Evolutionary conservation across 1,284 basidiomycete genomes (phyloP).

Genomic region (Cronartium quercuum): DNA sequence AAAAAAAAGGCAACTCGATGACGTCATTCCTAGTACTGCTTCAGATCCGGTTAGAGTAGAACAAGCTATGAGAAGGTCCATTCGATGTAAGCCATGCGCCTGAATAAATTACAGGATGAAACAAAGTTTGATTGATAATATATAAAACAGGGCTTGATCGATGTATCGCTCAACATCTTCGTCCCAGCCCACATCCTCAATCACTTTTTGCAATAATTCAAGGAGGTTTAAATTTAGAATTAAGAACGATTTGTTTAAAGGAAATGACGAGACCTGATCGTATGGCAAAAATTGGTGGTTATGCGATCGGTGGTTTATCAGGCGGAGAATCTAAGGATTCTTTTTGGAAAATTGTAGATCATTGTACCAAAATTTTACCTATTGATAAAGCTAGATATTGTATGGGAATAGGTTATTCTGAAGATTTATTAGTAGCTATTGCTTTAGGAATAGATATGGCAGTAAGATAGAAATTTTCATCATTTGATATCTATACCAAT

Average conservation of each 20-base stretch:
- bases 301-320: slow-evolving; percentile 69
- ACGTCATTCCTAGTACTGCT: slow-evolving; percentile 40
- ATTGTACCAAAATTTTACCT: slow-evolving; percentile 63
- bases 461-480: slow-evolving; percentile 37
- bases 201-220: slow-evolving; percentile 83
- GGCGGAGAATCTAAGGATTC: slow-evolving; percentile 81
- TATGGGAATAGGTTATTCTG: slow-evolving; percentile 81
- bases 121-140: background rate
- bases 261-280: slow-evolving; percentile 64
- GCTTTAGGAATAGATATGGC: slow-evolving; percentile 82
- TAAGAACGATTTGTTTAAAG: slow-evolving; percentile 66
- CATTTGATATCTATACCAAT: background rate
- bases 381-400: slow-evolving; percentile 67
- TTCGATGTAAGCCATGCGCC: slow-evolving; percentile 39
- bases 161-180: slow-evolving; percentile 67
- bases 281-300: slow-evolving; percentile 65
- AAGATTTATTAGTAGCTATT: slow-evolving; percentile 75
- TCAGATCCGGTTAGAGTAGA: slow-evolving; percentile 56
- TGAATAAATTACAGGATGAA: slow-evolving; percentile 52
- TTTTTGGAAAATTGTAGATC: slow-evolving; percentile 75
- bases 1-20: slow-evolving; percentile 59
- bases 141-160: slow-evolving; percentile 61
- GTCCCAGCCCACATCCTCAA: slow-evolving; percentile 60
- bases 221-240: slow-evolving; percentile 63
- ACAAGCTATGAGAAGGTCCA: slow-evolving; percentile 60